Evolutionary conservation across 805 yeast genomes (phyloP), one percentile per base, ranked within the genome.

Genomic region (Suhomyces kilbournensis): DNA sequence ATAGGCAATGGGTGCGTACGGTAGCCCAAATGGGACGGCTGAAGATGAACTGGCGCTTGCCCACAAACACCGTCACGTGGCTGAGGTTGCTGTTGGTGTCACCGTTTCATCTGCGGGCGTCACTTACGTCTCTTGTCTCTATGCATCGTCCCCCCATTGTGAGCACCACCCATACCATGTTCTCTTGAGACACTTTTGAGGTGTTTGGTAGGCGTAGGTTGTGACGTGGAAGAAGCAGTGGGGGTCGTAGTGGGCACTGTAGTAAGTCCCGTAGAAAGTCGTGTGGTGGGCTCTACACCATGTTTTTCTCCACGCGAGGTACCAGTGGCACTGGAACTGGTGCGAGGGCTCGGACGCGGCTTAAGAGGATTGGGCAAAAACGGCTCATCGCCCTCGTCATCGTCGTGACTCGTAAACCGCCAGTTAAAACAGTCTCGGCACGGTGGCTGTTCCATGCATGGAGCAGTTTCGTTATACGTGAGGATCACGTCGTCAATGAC

Each of bases 391-490:
- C 61, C 68, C 53, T 69, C 74, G 26, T 60, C 57, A 50, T 75
- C 76, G 49, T 76, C 76, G 51, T 76, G 82, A 20, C 78, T 76
- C 3, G 86, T 81, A 66, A 80, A 91, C 47, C 84, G 78, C 98
- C 98, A 92, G 63, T 88, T 88, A 68, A 81, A 88, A 67, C 98
- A 92, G 62, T 92, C 98, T 50, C 85, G 78, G 66, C 98, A 92
- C 0, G 94, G 91, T 1, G 92, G 88, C 7, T 91, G 88, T 17
- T 77, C 79, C 15, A 71, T 74, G 65, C 98, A 93, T 32, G 66
- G 65, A 0, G 98, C 92, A 0, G 96, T 87, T 43, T 77, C 81
- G 57, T 93, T 90, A 67, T 92, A 91, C 2, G 72, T 78, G 61
- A 77, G 65, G 12, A 94, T 73, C 7, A 94, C 80, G 14, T 87